A percentile compares a stretch with the other conserved stretches of the same genome.
phyloP scores from a whole-genome alignment of 805 yeast species.

The Blastobotrys parvus region DNA sequence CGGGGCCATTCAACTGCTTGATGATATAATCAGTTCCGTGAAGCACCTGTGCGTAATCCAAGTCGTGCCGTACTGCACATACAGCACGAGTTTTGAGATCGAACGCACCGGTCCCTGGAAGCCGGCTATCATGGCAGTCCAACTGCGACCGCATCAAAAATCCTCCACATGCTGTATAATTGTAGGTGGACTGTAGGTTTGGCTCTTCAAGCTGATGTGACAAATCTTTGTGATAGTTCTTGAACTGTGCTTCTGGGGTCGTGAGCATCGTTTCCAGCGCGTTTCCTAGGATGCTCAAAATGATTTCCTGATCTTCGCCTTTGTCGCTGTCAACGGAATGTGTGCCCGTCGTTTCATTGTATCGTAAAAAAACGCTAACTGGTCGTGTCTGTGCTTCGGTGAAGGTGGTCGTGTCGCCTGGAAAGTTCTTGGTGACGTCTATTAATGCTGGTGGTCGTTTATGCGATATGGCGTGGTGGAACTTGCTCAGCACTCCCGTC shows the following conservation, averaged over 20 bases:
- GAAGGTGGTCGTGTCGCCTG: conserved; percentile 26
- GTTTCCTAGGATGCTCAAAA: conserved; percentile 69
- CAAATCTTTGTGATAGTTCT: conserved; percentile 27
- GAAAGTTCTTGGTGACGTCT: conserved; percentile 39
- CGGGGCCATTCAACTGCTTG: conserved; percentile 48
- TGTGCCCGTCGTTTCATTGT: conserved; percentile 33
- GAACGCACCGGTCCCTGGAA: conserved; percentile 89
- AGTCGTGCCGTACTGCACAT: conserved; percentile 73
- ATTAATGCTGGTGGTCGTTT: conserved; percentile 42
- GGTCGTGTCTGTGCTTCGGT: conserved; percentile 44
- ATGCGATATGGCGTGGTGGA: conserved; percentile 65
- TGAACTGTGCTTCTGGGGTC: conserved; percentile 45
- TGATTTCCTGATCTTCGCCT: conserved; percentile 54
- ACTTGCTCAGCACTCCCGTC: conserved; percentile 66
- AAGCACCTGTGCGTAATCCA: conserved; percentile 47
- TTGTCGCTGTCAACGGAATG: conserved; percentile 68
- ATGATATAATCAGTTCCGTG: conserved; percentile 64
- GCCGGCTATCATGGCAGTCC: conserved; percentile 65
- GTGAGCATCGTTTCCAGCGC: conserved; percentile 71
- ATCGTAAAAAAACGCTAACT: conserved; percentile 47
- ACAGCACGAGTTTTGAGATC: conserved; percentile 91
- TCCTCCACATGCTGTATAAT: conserved; percentile 59
- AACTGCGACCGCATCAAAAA: conserved; percentile 85
- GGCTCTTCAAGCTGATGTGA: conserved; percentile 11
- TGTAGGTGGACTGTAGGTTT: conserved; percentile 37